Evolutionary conservation across 2,329 filamentous ascomycete species (phyloP).

Genomic region (Xylaria sp.): DNA sequence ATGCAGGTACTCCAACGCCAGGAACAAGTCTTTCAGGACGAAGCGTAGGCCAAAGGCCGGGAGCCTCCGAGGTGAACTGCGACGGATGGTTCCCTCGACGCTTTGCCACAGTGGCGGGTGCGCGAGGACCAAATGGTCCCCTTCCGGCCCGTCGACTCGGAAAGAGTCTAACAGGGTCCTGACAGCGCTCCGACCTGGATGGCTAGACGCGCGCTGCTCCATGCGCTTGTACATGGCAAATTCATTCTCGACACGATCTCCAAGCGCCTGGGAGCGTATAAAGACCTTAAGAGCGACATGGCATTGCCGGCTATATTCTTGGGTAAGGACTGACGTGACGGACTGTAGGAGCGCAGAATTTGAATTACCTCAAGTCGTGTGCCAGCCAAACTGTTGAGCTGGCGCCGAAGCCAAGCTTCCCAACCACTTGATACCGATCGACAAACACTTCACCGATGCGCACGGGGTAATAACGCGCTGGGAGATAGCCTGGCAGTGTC

Average conservation of each 20-base stretch:
- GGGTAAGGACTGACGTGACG: neutral
- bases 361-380: neutral
- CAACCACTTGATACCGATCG: neutral
- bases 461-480: constrained; percentile 1
- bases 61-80: neutral
- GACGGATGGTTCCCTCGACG: neutral
- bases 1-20: neutral
- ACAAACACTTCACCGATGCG: constrained; percentile 1
- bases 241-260: neutral
- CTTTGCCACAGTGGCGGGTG: constrained; percentile 7
- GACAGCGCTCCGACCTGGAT: neutral
- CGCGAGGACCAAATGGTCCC: constrained; percentile 3
- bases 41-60: neutral
- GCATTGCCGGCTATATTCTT: neutral
- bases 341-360: neutral
- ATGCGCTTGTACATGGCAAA: neutral
- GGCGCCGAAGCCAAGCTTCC: neutral
- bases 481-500: neutral
- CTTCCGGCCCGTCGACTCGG: neutral
- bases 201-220: neutral
- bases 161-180: constrained; percentile 3
- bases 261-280: neutral
- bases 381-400: neutral
- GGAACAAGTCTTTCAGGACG: neutral
- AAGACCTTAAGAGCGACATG: neutral